These are phyloP conservation scores for Leishmania aethiopica DNA, from an alignment of 208 protist species.

Conservation along the genomic window DNA sequence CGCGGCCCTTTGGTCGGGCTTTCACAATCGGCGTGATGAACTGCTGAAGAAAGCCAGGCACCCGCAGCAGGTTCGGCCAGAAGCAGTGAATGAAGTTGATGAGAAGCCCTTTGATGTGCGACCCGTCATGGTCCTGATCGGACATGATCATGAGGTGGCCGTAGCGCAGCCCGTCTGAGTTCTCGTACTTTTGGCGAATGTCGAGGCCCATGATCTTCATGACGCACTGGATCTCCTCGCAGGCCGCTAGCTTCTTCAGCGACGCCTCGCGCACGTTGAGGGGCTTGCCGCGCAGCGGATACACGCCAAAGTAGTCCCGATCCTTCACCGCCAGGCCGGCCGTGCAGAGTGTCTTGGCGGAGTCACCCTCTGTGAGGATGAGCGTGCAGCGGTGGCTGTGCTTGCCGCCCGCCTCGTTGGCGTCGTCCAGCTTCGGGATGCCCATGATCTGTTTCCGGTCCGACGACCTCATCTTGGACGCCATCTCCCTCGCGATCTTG, in stretches of 20 bases:
- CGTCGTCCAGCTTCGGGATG: conserved; percentile 99
- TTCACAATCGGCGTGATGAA: conserved; percentile 99
- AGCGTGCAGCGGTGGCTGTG: conserved; percentile 98
- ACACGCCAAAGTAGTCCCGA: conserved; percentile 99
- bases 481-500: conserved; percentile 94
- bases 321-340: conserved; percentile 98
- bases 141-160: conserved; percentile 99
- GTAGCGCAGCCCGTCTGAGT: conserved; percentile 96
- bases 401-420: conserved; percentile 98
- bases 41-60: conserved; percentile 98
- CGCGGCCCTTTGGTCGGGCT: conserved; percentile 86
- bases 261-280: conserved; percentile 99
- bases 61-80: conserved; percentile 98
- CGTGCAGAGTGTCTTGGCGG: conserved; percentile 98
- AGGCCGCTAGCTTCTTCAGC: conserved; percentile 94
- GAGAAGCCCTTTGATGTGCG: conserved; percentile 99
- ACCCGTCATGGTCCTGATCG: conserved; percentile 99
- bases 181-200: conserved; percentile 91
- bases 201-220: conserved; percentile 97
- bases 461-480: conserved; percentile 74
- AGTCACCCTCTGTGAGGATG: conserved; percentile 99
- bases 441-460: conserved; percentile 90
- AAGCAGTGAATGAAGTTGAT: conserved; percentile 99
- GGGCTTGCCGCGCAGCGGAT: conserved; percentile 99
- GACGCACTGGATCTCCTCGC: conserved; percentile 96